A percentile compares a stretch with the other conserved stretches of the same genome.
phyloP scores from a whole-genome alignment of 2,329 filamentous ascomycete genomes.

The Parafenestella ontariensis region DNA sequence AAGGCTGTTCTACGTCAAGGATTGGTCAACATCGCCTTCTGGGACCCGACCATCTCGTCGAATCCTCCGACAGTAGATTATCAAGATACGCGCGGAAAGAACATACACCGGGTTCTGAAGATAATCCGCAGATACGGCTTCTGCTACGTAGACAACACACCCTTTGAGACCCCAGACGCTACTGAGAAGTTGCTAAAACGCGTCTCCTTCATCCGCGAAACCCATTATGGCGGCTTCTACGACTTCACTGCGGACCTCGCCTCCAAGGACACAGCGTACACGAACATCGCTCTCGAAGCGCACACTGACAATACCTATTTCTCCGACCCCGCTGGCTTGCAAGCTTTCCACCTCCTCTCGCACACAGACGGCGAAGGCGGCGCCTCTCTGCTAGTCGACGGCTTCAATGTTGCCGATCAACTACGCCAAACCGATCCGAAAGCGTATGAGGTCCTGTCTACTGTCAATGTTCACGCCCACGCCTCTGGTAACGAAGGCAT shows the following conservation, averaged over 20 bases:
- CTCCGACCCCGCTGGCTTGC: constrained; percentile 86
- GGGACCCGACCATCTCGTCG: constrained; percentile 37
- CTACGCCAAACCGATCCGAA: constrained; percentile 62
- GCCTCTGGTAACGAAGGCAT: constrained; percentile 87
- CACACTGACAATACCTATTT: constrained; percentile 98
- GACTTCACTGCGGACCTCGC: constrained; percentile 91
- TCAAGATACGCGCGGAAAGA: constrained; percentile 32
- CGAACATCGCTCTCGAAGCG: constrained; percentile 77
- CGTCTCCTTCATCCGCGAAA: constrained; percentile 86
- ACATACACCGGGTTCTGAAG: constrained; percentile 62
- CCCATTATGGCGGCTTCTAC: constrained; percentile 86
- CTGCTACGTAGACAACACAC: constrained; percentile 75
- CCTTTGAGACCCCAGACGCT: constrained; percentile 56
- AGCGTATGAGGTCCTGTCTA: constrained; percentile 66
- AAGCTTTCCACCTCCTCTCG: constrained; percentile 90
- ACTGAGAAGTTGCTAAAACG: constrained; percentile 78
- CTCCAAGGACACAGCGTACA: constrained; percentile 91
- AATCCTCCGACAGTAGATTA: constrained; percentile 59
- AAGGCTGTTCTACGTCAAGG: constrained; percentile 45
- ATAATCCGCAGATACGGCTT: constrained; percentile 75
- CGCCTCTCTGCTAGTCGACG: constrained; percentile 82
- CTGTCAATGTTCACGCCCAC: constrained; percentile 73
- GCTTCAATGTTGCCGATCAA: constrained; percentile 73
- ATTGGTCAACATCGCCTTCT: constrained; percentile 44
- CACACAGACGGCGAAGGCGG: constrained; percentile 76